Percentiles rank a stretch among this genome's conserved stretches.
These are phyloP conservation scores for Hypholoma fasciculare DNA, from an alignment of 768 basidiomycete genomes.

Conservation along the genomic window DNA sequence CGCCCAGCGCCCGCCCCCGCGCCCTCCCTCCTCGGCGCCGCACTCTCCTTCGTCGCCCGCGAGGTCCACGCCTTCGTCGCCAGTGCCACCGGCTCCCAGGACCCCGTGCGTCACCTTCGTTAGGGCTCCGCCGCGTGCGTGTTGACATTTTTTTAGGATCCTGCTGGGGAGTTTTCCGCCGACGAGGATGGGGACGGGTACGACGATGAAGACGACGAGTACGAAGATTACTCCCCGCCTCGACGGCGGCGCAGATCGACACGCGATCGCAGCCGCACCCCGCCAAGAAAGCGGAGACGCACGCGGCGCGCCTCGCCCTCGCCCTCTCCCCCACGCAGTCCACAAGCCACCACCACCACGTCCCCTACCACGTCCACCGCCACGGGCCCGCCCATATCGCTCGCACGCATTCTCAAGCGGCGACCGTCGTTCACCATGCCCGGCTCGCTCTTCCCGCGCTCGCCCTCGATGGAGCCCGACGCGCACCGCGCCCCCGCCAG, in stretches of 20 bases:
- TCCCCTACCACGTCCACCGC: slow-evolving; percentile 12
- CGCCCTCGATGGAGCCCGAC: slow-evolving; percentile 64
- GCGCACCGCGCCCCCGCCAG: slow-evolving; percentile 23
- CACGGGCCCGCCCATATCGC: slow-evolving; percentile 2
- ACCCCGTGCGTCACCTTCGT: background rate
- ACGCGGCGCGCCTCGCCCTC: slow-evolving; percentile 1
- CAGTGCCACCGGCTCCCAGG: slow-evolving; percentile 53
- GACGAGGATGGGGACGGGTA: background rate
- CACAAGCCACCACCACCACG: background rate
- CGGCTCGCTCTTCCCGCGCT: slow-evolving; percentile 74
- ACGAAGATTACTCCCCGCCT: background rate
- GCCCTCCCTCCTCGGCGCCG: slow-evolving; percentile 35
- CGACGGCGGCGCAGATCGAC: background rate
- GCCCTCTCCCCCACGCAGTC: background rate
- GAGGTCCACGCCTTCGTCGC: slow-evolving; percentile 73
- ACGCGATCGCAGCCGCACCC: background rate
- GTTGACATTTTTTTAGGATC: background rate
- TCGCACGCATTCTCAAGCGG: slow-evolving; percentile 28
- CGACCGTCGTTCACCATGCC: slow-evolving; percentile 69
- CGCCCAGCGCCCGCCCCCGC: background rate
- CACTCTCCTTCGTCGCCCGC: slow-evolving; percentile 67
- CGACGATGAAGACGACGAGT: background rate
- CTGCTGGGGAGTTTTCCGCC: background rate
- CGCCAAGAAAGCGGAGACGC: background rate
- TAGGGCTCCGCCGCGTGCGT: background rate